Percentiles rank a stretch among this genome's conserved stretches.
phyloP scores from a whole-genome alignment of 202 grass and related monocot species.

The Eragrostis tef region DNA sequence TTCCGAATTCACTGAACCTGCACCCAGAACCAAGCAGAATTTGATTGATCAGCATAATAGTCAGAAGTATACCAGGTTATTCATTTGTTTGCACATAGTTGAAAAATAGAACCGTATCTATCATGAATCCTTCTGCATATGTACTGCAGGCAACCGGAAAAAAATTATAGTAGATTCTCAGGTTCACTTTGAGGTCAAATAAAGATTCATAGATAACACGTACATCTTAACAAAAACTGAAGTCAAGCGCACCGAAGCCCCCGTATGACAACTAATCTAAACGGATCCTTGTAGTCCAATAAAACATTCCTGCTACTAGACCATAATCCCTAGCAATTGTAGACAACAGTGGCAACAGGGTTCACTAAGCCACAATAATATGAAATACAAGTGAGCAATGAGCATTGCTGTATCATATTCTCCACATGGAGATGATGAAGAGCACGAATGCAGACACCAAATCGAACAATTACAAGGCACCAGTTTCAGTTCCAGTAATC shows the following conservation, averaged over 20 bases:
- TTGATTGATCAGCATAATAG: background rate
- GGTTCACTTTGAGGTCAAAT: background rate
- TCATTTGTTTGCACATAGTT: background rate
- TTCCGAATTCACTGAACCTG: constrained; percentile 92
- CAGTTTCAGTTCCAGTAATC: background rate
- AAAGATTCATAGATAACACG: background rate
- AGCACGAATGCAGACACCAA: background rate
- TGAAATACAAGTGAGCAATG: background rate
- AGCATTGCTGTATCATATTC: background rate
- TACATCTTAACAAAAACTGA: background rate
- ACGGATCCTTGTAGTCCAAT: background rate
- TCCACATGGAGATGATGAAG: background rate
- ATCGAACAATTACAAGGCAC: background rate
- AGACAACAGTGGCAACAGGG: background rate
- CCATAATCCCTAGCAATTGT: background rate
- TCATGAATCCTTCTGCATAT: background rate
- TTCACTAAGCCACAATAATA: background rate
- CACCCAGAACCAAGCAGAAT: constrained; percentile 2
- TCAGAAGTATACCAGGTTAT: background rate
- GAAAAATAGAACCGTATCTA: background rate
- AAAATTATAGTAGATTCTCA: background rate
- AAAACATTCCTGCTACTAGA: background rate
- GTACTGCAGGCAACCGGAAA: background rate
- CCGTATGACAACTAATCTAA: background rate
- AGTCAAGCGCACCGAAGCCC: background rate